Evolutionary conservation across 1,139 yeast species (phyloP), one percentile per base, ranked within the genome.

Genomic region (Hyphopichia burtonii): DNA sequence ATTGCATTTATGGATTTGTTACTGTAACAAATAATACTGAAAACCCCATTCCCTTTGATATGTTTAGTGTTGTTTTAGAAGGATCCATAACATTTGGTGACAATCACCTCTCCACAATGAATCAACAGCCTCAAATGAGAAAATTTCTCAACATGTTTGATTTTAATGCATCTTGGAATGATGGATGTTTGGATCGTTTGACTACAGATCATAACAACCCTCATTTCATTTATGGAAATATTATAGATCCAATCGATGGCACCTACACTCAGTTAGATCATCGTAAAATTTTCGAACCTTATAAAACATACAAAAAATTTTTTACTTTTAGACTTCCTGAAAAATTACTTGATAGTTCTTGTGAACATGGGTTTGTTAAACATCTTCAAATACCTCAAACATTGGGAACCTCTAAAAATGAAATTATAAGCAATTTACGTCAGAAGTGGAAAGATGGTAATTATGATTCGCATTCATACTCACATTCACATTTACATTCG

Each of bases 101-200:
- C 32, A 43, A 48, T 34, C 51, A 53, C 34, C 53, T 44, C 22
- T 47, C 57, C 11, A 40, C 51, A 3, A 52, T 53, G 18, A 54
- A 46, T 33, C 54, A 51, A 1, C 58, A 58, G 2, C 34, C 49
- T 6, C 50, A 48, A 17, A 47, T 53, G n/a, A 7, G 42, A 16
- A 54, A 59, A 39, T 67, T 69, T 43, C 53, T 68, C 18, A 65
- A 61, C 39, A 68, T 69, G 74, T 68, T 69, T 47, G 75, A 69
- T 49, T 68, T 68, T 50, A 62, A 61, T 43, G 76, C 74, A 4
- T 65, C 69, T 31, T 70, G 74, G 73, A 67, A 65, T 43, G 74
- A 68, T 44, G 74, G 64, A 0, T 54, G 50, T 40, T 54, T 67
- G 25, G 72, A 68, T 45, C 44, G 68, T 27, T 52, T 61, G 17